These are phyloP conservation scores for Calcarisporium arbuscula DNA, from an alignment of 2,329 filamentous ascomycete genomes.

Conservation along the genomic window DNA sequence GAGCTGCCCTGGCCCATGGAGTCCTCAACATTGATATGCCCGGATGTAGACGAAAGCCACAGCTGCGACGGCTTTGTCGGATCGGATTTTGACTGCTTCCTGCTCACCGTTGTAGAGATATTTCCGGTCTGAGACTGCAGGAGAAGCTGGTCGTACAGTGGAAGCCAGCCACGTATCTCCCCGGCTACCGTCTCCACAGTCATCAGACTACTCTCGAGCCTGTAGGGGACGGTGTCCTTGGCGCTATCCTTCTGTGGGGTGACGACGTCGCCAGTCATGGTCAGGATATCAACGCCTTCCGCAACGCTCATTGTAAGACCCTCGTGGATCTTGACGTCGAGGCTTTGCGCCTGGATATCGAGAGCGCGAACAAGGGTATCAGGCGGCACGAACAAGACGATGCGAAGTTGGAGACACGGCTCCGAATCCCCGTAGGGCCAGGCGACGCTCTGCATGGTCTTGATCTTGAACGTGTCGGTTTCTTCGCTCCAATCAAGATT, in stretches of 20 bases:
- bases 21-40: not conserved
- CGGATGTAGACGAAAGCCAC: not conserved
- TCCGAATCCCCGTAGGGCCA: not conserved
- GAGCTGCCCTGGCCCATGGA: no score
- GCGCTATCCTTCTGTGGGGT: not conserved
- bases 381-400: not conserved
- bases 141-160: not conserved
- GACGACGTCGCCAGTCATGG: not conserved
- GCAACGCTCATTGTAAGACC: not conserved
- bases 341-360: not conserved
- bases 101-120: not conserved
- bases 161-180: not conserved
- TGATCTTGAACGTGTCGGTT: not conserved
- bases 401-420: not conserved
- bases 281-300: not conserved
- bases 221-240: not conserved
- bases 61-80: not conserved
- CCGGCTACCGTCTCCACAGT: not conserved
- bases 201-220: not conserved
- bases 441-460: not conserved
- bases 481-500: not conserved
- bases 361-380: not conserved
- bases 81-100: not conserved
- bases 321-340: slow-evolving; percentile 1
- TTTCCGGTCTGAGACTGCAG: not conserved